Evolutionary conservation across 352 stramenopile species (phyloP).

Genomic region (Phytopythium delawarense): DNA sequence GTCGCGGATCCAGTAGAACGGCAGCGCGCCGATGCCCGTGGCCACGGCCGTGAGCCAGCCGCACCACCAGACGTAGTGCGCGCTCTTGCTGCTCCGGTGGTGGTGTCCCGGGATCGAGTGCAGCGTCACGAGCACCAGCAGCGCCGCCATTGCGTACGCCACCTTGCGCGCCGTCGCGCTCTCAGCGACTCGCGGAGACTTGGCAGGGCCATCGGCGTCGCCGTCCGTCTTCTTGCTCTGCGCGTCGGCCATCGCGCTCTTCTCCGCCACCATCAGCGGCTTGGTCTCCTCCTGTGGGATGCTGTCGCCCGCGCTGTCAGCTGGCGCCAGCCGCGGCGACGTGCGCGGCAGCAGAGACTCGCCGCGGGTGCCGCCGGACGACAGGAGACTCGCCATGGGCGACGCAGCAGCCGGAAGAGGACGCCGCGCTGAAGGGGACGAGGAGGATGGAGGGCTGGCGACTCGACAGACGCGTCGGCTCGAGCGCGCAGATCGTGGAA

Average conservation of each 20-base stretch:
- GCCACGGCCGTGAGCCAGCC: conserved; percentile 96
- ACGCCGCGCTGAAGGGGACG: not conserved
- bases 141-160: conserved; percentile 43
- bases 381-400: not conserved
- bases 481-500: not conserved
- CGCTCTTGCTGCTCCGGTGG: conserved; percentile 40
- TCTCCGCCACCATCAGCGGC: not conserved
- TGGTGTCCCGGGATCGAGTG: conserved; percentile 36
- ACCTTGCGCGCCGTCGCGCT: conserved; percentile 17
- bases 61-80: conserved; percentile 95
- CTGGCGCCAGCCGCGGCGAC: not conserved
- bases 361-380: not conserved
- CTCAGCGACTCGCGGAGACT: conserved; percentile 16
- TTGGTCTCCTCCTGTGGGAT: not conserved
- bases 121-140: conserved; percentile 59
- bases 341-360: conserved; percentile 6
- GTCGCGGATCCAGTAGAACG: conserved; percentile 92
- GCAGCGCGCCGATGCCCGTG: conserved; percentile 93
- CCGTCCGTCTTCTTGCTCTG: not conserved
- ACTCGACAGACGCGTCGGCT: not conserved
- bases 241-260: not conserved
- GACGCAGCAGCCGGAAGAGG: not conserved
- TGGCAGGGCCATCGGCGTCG: conserved; percentile 5
- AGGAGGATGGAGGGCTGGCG: not conserved
- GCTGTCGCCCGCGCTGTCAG: not conserved